Evolutionary conservation across 495 filamentous ascomycete genomes (phyloP), one percentile per base, ranked within the genome.

Genomic region (Penicillium steckii): DNA sequence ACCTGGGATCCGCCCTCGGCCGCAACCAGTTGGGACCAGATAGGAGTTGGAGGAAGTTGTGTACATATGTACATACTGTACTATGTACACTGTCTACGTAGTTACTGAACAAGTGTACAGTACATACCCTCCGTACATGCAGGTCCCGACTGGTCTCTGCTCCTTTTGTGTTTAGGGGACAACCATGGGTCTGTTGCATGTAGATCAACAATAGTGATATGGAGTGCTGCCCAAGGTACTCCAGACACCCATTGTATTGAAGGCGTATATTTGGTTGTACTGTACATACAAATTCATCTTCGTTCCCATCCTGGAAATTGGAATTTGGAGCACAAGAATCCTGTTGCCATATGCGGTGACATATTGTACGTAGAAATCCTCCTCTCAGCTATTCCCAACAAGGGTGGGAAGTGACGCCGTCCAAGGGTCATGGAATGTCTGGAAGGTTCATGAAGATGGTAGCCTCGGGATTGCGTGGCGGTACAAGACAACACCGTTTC

Each of bases 1-100:
- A 67, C 58, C 53, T 46, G 56, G n/a, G 69, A 65, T 69, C 67
- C 69, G 65, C 63, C 60, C 62, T 66, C 65, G 66, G 57, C 57
- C 62, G 59, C 48, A 42, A 56, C 21, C 9, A 41, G 8, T 41
- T 41, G 38, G n/a, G n/a, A 38, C 44, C 26, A 46, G 32, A 51
- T 40, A 44, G 24, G 40, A 26, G 30, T 15, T 41, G 21, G 52
- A 52, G 56, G 50, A 43, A 26, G 38, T 26, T 24, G 46, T 32
- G 46, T 51, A 50, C 46, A 33, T 55, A n/a, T n/a, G n/a, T n/a
- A n/a, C n/a, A 21, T 21, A 43, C 29, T 5, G 33, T 38, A 29
- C 52, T 50, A 24, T 37, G 21, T 47, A 29, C 41, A 56, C 44
- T 41, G 43, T 44, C 22, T 12, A 38, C n/a, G n/a, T n/a, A n/a